Evolutionary conservation across 1,284 basidiomycete species (phyloP), one percentile per base, ranked within the genome.

Genomic region (Rhodotorula sp.): DNA sequence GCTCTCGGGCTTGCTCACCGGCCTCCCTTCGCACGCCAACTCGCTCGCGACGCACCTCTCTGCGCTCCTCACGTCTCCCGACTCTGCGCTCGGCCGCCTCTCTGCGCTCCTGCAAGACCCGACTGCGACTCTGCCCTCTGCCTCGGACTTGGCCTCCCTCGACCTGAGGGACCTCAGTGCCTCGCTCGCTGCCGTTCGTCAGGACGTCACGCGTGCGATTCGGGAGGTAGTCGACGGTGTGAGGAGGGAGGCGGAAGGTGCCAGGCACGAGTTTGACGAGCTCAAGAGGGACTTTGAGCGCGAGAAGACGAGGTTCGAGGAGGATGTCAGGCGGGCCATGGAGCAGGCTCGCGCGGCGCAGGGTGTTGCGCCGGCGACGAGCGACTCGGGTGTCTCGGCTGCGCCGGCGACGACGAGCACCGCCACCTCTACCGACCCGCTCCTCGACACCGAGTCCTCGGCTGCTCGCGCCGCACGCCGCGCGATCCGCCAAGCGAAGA

Each of bases 11-110:
- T 48, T 64, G 20, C 36, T 64, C 27, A 30, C 46, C 22, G 47
- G 47, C 34, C 34, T 64, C 27, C 55, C 55, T 7, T 29, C 62
- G n/a, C 54, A 57, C 48, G 62, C 62, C 27, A 32, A 15, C 6
- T 27, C 62, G 7, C 32, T 66, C 47, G 20, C 52, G 22, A 20
- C 58, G 13, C 53, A 55, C 34, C 53, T 66, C 47, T 55, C 58
- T 20, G 1, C 46, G 8, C 64, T 66, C 46, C 20, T 52, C 47
- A 10, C 58, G 10, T 29, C 44, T 8, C 64, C 52, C 20, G 53
- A 56, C 58, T 36, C 46, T 2, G 64, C 64, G 20, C 58, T 66
- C 34, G 51, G 58, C 9, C 64, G 64, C 53, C 64, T 66, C 29
- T 22, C 57, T 17, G 6, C 51, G 2, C 57, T 66, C 58, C n/a